Conservation (phyloP, 768 basidiomycete genomes). For the Agrocybe pediades region DNA sequence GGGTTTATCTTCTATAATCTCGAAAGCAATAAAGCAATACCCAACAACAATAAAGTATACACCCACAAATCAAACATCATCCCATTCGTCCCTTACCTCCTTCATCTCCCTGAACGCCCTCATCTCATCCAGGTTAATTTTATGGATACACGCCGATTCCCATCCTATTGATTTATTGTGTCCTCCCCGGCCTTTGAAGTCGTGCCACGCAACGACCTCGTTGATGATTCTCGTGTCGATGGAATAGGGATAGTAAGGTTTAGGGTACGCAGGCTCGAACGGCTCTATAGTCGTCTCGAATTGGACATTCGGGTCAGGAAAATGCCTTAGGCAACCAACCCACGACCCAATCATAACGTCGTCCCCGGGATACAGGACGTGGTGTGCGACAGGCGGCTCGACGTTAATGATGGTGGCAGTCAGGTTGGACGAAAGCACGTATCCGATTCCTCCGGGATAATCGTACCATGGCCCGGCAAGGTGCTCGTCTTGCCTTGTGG, state of each 20-base stretch:
- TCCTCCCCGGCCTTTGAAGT: not conserved
- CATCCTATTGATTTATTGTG: not conserved
- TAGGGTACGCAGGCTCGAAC: not conserved
- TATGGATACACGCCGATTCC: conserved; percentile 5
- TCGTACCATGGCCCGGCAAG: conserved; percentile 2
- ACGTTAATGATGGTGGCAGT: not conserved
- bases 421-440: conserved; percentile 2
- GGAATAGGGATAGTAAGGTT: not conserved
- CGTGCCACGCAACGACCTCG: conserved; percentile 1
- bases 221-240: not conserved
- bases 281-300: not conserved
- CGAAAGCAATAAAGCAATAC: no score
- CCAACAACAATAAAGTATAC: no score
- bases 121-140: not conserved
- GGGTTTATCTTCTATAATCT: no score
- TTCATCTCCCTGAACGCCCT: conserved; percentile 1
- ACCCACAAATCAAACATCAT: no score
- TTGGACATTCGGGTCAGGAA: not conserved
- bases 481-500: not conserved
- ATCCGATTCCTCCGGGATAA: conserved; percentile 2
- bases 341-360: conserved; percentile 7
- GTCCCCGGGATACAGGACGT: conserved; percentile 5
- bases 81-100: conserved; percentile 1
- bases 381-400: conserved; percentile 2
- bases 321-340: not conserved